phyloP scores from a whole-genome alignment of 495 filamentous ascomycete species.

The Neurospora sublineolata region DNA sequence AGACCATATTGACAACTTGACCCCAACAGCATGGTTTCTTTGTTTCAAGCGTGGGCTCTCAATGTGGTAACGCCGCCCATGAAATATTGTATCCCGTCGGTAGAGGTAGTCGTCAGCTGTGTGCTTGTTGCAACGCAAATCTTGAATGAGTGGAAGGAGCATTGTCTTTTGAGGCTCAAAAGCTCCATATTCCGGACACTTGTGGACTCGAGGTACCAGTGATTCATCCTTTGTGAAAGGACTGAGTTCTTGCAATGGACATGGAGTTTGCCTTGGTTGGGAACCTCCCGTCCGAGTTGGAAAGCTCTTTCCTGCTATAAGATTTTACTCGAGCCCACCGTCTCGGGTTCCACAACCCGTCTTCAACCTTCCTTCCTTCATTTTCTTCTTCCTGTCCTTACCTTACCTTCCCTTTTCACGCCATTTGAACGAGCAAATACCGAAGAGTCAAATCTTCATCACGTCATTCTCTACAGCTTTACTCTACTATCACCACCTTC shows the following conservation, averaged over 20 bases:
- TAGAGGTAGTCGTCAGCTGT: background rate
- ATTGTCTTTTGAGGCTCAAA: background rate
- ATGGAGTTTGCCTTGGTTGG: background rate
- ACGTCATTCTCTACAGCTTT: background rate
- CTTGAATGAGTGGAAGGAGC: background rate
- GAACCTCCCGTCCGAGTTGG: background rate
- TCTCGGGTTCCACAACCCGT: background rate
- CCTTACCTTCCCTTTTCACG: background rate
- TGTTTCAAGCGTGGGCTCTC: background rate
- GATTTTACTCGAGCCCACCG: background rate
- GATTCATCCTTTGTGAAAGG: background rate
- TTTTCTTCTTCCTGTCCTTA: background rate
- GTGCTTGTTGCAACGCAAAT: background rate
- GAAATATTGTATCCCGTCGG: background rate
- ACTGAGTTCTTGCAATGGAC: background rate
- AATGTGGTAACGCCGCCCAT: background rate
- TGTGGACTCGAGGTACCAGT: background rate
- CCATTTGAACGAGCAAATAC: background rate
- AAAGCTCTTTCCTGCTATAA: background rate
- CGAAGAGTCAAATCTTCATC: background rate
- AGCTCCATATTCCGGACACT: background rate
- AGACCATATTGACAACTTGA: background rate
- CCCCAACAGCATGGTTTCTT: background rate
- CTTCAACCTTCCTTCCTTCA: background rate
- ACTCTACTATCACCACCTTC: background rate